Evolutionary conservation across 2,329 filamentous ascomycete species (phyloP).

Genomic region (Aspergillus sp.): DNA sequence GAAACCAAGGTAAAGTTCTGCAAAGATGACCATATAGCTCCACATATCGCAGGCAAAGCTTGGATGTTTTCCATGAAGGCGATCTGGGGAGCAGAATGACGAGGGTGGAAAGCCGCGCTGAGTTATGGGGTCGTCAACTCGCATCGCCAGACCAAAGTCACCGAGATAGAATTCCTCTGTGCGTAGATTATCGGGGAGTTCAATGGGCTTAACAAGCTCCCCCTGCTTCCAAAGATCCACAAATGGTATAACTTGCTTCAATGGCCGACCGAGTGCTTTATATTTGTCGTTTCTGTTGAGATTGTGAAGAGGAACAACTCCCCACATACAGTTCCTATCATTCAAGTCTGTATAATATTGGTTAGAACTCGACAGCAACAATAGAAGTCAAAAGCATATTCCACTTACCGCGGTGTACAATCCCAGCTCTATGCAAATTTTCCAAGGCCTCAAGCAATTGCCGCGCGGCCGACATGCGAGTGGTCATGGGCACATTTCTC

Average conservation of each 20-base stretch:
- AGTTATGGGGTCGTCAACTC: conserved; percentile 10
- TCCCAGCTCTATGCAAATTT: conserved; percentile 19
- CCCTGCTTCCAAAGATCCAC: conserved; percentile 17
- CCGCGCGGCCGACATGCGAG: conserved; percentile 20
- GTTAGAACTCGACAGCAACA: conserved; percentile 5
- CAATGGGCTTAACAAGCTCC: conserved; percentile 16
- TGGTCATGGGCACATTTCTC: conserved; percentile 10
- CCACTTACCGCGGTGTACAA: conserved; percentile 20
- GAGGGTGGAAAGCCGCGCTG: conserved; percentile 9
- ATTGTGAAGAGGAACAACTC: conserved; percentile 15
- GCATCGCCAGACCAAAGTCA: conserved; percentile 21
- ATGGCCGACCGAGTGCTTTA: conserved; percentile 16
- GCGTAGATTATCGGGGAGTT: conserved; percentile 14
- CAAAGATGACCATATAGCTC: conserved; percentile 25
- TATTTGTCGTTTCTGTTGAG: conserved; percentile 19
- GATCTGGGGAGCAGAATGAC: conserved; percentile 20
- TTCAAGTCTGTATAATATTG: conserved; percentile 16
- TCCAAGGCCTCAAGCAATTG: conserved; percentile 19
- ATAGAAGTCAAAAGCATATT: not conserved
- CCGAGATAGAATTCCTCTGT: conserved; percentile 22
- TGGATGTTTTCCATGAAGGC: conserved; percentile 16
- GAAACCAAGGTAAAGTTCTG: conserved; percentile 15
- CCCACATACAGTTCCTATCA: conserved; percentile 23
- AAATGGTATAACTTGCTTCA: conserved; percentile 17
- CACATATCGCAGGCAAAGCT: conserved; percentile 23